Base-by-base conservation (phyloP, 306 rosid genomes). In the Cyamopsis tetragonoloba region DNA sequence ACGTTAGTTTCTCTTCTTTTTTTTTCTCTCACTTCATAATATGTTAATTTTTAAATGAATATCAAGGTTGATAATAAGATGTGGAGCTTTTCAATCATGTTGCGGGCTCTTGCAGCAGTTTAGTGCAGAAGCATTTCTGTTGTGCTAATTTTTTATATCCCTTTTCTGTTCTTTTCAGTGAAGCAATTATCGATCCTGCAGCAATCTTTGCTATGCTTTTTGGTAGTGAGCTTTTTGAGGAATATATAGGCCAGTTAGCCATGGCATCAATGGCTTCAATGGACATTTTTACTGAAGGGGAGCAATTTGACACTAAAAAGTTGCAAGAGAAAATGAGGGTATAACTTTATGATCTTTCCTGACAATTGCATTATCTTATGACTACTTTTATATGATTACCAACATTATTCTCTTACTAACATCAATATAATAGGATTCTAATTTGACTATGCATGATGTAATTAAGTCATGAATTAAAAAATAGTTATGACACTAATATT, bases 201-300 rank as follows among this genome's bases (percentile, higher is more conserved):
- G 98, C 98, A 23, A 93, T 93, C 70, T 93, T 93, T 61, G 98
- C 98, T 8, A 93, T 93, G 98, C 97, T 93, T 56, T 93, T 93
- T 75, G 98, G 98, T 67, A 93, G 96, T 80, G 98, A 93, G 80
- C 96, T 93, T 76, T 93, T 93, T 83, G 97, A 93, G 81, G 98
- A 93, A 66, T 89, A 93, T 72, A 93, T 93, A 34, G 98, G 98
- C 59, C 89, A 89, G 83, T 78, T 93, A 68, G 98, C 98, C 54
- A 89, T 93, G 98, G 98, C 97, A 20, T 93, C 98, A 56, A 89
- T 93, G 97, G 97, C 97, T 50, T 89, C 97, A 38, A 69, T 89
- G 70, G 98, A 93, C 77, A 86, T 92, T 31, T 87, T 89, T 69
- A 63, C 82, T 23, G 97, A 89, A 80, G 98, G 96, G 57, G 98